These are phyloP conservation scores for Podospora comata DNA, from an alignment of 495 filamentous ascomycete species.

Conservation along the genomic window DNA sequence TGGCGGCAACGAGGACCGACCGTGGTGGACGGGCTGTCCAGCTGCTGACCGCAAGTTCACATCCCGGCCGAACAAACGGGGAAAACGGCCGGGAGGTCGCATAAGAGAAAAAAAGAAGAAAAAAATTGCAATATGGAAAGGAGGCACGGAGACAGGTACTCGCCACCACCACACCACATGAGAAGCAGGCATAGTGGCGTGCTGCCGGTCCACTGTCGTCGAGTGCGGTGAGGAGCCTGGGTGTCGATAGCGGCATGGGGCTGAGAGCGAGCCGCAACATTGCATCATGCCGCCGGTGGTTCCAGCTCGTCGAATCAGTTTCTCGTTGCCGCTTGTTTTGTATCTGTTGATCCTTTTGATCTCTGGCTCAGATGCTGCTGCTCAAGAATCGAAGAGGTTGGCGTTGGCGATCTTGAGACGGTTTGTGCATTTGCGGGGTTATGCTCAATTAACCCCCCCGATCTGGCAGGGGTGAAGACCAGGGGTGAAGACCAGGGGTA, in stretches of 20 bases:
- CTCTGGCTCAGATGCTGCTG: neutral
- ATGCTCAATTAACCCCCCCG: neutral
- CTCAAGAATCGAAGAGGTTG: neutral
- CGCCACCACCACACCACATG: slow-evolving; percentile 1
- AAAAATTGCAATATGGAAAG: neutral
- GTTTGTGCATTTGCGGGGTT: neutral
- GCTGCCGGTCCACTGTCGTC: neutral
- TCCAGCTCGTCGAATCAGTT: neutral
- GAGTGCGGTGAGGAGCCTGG: neutral
- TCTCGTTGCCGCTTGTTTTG: neutral
- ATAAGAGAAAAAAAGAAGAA: neutral
- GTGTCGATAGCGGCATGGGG: neutral
- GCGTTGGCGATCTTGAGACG: neutral
- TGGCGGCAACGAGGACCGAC: neutral
- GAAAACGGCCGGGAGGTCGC: neutral
- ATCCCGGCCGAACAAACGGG: slow-evolving; percentile 2
- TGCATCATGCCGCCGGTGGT: neutral
- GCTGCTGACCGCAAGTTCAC: slow-evolving; percentile 1
- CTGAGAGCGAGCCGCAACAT: neutral
- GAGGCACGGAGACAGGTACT: neutral
- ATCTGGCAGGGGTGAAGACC: neutral
- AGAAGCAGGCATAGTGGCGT: neutral
- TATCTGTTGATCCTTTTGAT: neutral
- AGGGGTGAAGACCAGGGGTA: neutral
- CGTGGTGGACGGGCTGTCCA: neutral